Conservation (phyloP, 2,329 filamentous ascomycete species). For the Amesomyces nigricolor region DNA sequence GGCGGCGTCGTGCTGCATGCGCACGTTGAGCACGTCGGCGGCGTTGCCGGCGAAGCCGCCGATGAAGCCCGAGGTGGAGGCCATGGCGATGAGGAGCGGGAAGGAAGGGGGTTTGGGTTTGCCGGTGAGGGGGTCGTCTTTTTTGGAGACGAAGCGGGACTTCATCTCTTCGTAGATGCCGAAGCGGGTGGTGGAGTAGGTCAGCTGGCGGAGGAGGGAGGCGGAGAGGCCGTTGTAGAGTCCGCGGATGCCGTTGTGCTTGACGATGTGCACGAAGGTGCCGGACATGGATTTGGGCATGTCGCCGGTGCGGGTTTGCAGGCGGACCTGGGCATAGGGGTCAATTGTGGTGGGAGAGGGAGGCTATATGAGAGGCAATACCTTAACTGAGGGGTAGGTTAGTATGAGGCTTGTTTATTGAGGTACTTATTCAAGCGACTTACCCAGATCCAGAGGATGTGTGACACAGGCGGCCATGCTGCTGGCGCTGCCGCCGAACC, state of each 20-base stretch:
- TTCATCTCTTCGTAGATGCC: constrained; percentile 96
- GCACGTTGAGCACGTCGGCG: constrained; percentile 92
- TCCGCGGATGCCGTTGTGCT: constrained; percentile 67
- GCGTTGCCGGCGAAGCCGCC: constrained; percentile 90
- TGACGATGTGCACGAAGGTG: constrained; percentile 78
- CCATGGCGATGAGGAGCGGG: constrained; percentile 73
- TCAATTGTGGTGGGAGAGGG: constrained; percentile 21
- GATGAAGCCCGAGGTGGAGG: constrained; percentile 75
- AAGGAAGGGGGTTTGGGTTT: constrained; percentile 56
- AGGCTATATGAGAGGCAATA: background rate
- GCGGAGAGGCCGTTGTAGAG: constrained; percentile 91
- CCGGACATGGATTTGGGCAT: constrained; percentile 75
- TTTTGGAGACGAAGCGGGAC: constrained; percentile 44
- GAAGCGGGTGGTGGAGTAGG: constrained; percentile 94
- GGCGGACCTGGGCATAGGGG: constrained; percentile 54
- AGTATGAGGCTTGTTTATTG: background rate
- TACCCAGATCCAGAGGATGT: constrained; percentile 27
- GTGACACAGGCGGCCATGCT: constrained; percentile 28
- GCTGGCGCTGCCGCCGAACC: constrained; percentile 83
- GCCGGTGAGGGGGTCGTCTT: constrained; percentile 10
- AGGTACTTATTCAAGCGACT: background rate
- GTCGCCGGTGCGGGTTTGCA: constrained; percentile 76
- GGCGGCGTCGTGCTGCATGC: constrained; percentile 91
- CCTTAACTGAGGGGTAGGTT: constrained; percentile 20
- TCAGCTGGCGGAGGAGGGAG: constrained; percentile 86